Evolutionary conservation across 768 basidiomycete genomes (phyloP), one percentile per base, ranked within the genome.

Genomic region (Panus rudis): DNA sequence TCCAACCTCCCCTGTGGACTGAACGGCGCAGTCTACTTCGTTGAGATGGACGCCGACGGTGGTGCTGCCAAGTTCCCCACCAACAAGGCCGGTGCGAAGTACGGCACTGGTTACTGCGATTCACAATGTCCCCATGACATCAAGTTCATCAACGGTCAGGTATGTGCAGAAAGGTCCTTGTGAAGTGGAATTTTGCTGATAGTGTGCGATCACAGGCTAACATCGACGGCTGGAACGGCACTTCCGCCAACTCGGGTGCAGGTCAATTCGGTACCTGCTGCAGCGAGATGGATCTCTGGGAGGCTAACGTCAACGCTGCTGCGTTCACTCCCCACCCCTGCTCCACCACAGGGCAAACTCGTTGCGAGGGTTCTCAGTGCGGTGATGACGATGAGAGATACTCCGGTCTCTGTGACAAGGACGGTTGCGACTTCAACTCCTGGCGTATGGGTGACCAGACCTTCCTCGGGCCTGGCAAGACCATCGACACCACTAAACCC

Each of bases 381-480:
- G 52, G 47, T 19, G 45, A 46, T 37, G 47, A 41, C 41, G 46
- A 52, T 52, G 53, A 63, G 55, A 61, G 72, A 44, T 65, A 69
- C 57, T 60, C 54, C 51, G 68, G 68, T 34, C 55, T 71, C 32
- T 78, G 76, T 61, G 75, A 78, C 60, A 63, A 65, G 48, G 73
- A 73, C 49, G 76, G 76, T 35, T 78, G 76, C 59, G 76, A 78
- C 53, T 78, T 76, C 70, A 78, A 77, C 72, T 73, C 76, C 22
- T 79, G 55, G 68, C 75, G 76, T 54, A 66, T 73, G 70, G 75
- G 75, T 25, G 53, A 65, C 59, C 56, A 49, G 45, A 46, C 55
- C 41, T 78, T 75, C 70, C 67, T 68, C 55, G 76, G 76, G 30
- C 54, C 55, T n/a, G 69, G 68, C 46, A 50, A 55, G 55, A 72